A percentile compares a stretch with the other conserved stretches of the same genome.
phyloP scores from a whole-genome alignment of 225 moss, liverwort and hornwort genomes.

The Straminergon stramineum region DNA sequence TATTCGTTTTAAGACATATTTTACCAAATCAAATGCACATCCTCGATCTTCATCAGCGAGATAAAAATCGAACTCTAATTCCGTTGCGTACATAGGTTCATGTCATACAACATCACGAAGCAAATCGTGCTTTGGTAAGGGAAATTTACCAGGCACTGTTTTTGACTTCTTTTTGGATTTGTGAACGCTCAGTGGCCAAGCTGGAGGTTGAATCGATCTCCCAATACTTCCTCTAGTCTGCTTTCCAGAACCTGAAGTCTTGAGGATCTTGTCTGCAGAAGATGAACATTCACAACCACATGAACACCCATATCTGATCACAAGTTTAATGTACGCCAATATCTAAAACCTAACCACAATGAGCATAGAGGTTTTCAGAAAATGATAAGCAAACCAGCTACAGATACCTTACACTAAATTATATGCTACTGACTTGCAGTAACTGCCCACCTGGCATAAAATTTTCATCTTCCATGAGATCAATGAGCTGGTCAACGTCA shows the following conservation, averaged over 20 bases:
- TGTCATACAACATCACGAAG: background rate
- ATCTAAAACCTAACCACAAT: background rate
- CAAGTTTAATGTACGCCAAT: background rate
- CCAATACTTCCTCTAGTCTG: conserved; percentile 8
- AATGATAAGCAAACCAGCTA: background rate
- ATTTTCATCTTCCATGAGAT: conserved; percentile 38
- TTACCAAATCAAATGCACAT: background rate
- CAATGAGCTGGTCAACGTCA: conserved; percentile 35
- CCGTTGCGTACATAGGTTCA: background rate
- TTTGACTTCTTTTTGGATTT: conserved; percentile 49
- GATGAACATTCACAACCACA: background rate
- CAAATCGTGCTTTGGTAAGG: background rate
- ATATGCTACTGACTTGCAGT: background rate
- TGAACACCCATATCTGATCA: background rate
- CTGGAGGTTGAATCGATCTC: conserved; percentile 23
- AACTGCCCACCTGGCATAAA: conserved; percentile 31
- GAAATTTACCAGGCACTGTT: conserved; percentile 48
- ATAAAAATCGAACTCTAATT: background rate
- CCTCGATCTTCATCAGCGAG: background rate
- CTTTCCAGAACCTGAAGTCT: conserved; percentile 16
- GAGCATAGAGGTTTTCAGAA: background rate
- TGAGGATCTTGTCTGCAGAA: conserved; percentile 16
- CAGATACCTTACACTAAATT: background rate
- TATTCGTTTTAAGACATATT: background rate
- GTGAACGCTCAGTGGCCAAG: conserved; percentile 54